These are phyloP conservation scores for Pseudocercospora fuligena DNA, from an alignment of 2,329 filamentous ascomycete species.

Conservation along the genomic window DNA sequence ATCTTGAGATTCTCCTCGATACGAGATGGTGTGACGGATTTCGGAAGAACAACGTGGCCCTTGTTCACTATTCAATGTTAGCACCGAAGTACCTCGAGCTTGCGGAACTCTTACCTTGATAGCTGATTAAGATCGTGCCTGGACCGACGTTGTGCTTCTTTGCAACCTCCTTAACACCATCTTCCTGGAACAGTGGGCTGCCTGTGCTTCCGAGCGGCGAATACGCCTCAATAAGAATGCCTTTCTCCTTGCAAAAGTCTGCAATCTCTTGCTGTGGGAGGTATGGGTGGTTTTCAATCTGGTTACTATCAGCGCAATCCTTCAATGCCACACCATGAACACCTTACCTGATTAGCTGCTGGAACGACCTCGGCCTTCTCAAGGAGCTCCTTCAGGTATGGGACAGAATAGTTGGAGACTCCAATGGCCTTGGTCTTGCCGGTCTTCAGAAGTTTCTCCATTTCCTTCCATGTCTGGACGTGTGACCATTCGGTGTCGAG, in stretches of 20 bases:
- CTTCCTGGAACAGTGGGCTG: constrained; percentile 54
- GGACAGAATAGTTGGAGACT: constrained; percentile 56
- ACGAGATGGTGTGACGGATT: constrained; percentile 61
- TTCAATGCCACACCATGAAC: not conserved
- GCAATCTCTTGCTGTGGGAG: constrained; percentile 75
- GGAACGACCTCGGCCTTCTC: constrained; percentile 32
- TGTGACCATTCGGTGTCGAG: constrained; percentile 72
- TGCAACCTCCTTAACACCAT: constrained; percentile 53
- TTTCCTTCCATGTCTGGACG: constrained; percentile 75
- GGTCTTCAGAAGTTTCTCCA: constrained; percentile 65
- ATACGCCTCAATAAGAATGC: constrained; percentile 75
- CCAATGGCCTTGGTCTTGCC: constrained; percentile 57
- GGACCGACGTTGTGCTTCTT: constrained; percentile 55
- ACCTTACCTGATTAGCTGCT: constrained; percentile 35
- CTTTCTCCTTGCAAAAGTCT: constrained; percentile 69
- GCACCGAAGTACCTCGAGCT: not conserved
- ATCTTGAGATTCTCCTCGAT: constrained; percentile 72
- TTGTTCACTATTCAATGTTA: constrained; percentile 60
- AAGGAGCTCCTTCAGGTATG: constrained; percentile 56
- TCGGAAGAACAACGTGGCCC: constrained; percentile 70
- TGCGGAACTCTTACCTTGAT: constrained; percentile 63
- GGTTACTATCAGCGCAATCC: not conserved
- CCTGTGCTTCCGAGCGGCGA: constrained; percentile 56
- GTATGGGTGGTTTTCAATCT: constrained; percentile 75
- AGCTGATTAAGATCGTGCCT: constrained; percentile 69